These are phyloP conservation scores for Blastomyces parvus DNA, from an alignment of 2,329 filamentous ascomycete genomes.

Conservation along the genomic window DNA sequence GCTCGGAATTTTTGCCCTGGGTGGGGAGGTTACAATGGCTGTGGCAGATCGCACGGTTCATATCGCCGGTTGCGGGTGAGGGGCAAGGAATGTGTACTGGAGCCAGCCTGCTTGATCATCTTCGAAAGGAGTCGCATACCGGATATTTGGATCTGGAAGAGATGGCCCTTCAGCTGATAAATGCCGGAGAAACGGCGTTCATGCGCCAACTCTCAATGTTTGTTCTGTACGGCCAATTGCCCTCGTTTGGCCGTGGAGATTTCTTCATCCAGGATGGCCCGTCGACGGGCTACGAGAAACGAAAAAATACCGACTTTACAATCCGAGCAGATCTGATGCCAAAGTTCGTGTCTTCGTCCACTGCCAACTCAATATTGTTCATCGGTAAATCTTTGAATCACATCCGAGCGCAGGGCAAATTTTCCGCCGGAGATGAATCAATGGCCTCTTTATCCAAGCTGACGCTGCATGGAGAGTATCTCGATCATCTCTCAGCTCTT, in stretches of 20 bases:
- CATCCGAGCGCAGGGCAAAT: conserved; percentile 49
- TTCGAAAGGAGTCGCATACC: conserved; percentile 69
- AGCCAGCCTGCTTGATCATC: conserved; percentile 63
- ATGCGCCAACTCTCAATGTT: conserved; percentile 81
- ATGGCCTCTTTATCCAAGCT: conserved; percentile 51
- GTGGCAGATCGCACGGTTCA: conserved; percentile 61
- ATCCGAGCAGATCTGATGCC: conserved; percentile 57
- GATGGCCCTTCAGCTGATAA: conserved; percentile 62
- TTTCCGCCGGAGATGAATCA: conserved; percentile 25
- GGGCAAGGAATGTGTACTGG: conserved; percentile 47
- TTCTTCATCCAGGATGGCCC: conserved; percentile 63
- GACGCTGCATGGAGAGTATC: conserved; percentile 32
- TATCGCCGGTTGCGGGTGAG: conserved; percentile 40
- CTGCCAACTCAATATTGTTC: conserved; percentile 77
- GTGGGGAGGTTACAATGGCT: conserved; percentile 77
- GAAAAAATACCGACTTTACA: conserved; percentile 46
- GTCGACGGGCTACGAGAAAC: conserved; percentile 28
- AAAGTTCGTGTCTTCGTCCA: conserved; percentile 63
- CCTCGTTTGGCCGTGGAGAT: conserved; percentile 66
- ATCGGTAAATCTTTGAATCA: conserved; percentile 84
- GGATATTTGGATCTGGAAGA: conserved; percentile 80
- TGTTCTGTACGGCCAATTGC: conserved; percentile 79
- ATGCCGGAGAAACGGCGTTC: conserved; percentile 79
- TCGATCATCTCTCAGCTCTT: conserved; percentile 55
- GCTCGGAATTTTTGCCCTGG: conserved; percentile 82